phyloP scores from a whole-genome alignment of 1,139 yeast genomes.

The Hemisphaericaspora subhashii region DNA sequence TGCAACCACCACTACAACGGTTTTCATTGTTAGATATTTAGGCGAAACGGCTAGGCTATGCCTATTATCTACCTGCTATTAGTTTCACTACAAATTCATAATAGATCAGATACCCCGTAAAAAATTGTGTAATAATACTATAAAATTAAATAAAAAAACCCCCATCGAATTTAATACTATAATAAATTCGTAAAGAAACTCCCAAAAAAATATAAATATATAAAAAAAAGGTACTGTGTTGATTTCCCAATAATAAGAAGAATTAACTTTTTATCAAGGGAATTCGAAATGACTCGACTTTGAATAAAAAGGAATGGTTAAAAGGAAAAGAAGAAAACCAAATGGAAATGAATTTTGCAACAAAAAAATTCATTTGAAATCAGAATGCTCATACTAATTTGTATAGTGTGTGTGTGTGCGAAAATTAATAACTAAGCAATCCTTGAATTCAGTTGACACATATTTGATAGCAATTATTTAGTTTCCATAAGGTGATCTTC shows the following conservation, averaged over 20 bases:
- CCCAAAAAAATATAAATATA: neutral
- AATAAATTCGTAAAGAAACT: neutral
- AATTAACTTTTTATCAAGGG: neutral
- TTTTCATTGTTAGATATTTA: no score
- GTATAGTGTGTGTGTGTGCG: slow-evolving; percentile 18
- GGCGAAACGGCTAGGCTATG: no score
- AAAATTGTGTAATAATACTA: neutral
- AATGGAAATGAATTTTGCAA: no score
- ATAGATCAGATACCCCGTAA: no score
- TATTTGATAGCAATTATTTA: neutral
- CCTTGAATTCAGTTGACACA: no score
- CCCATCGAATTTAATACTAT: neutral
- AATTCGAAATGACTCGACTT: slow-evolving; percentile 1
- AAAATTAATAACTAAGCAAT: no score
- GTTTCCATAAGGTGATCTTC: neutral
- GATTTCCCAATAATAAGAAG: neutral
- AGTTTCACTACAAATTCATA: no score
- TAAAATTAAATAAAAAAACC: neutral
- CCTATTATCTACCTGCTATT: no score
- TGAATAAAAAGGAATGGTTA: neutral
- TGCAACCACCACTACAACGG: no score
- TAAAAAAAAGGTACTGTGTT: neutral
- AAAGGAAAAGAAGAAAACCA: neutral
- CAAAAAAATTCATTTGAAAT: neutral
- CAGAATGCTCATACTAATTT: neutral